Evolutionary conservation across 164 flowering plant species (phyloP), one percentile per base, ranked within the genome.

Genomic region (Sextonia rubra): DNA sequence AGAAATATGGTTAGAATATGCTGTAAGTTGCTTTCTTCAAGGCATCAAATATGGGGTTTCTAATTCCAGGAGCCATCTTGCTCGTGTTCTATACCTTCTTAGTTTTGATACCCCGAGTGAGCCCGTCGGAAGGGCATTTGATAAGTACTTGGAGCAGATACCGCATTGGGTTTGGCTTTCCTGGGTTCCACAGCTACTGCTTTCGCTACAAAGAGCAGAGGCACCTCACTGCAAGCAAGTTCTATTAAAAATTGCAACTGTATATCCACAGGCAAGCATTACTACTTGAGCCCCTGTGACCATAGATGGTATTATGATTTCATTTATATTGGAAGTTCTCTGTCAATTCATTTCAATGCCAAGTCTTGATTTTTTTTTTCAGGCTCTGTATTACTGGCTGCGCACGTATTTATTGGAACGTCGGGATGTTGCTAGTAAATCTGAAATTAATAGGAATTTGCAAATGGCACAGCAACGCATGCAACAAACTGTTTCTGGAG

Each of bases 111-210:
- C 98, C 55, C 81, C 97, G 23, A 88, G 78, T 83, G 95, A 93
- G 77, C 82, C 93, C 75, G 98, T 91, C 61, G 99, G 99, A 18
- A 91, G 85, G 79, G 82, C 95, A 64, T 96, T 96, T 84, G 97
- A 96, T 75, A 96, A 96, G 81, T 89, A 79, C 77, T 70, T 87
- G 79, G 98, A 93, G 61, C 97, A 96, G 78, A 86, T 96, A 77
- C 98, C 99, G 15, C 91, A 90, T 62, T 96, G 97, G 98, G 93
- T 92, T 74, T 96, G 99, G 99, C 98, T 96, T 76, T 87, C 95
- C 26, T 96, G 99, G 99, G 90, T 96, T 76, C 98, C 98, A 1
- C 99, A 96, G 81, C 82, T 96, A 64, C 80, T 96, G 75, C 97
- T 96, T 72, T 96, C 99, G 63, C 77, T 96, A 77, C 99, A 96